Evolutionary conservation across 2,329 filamentous ascomycete species (phyloP).

Genomic region (Zymoseptoria ardabiliae): DNA sequence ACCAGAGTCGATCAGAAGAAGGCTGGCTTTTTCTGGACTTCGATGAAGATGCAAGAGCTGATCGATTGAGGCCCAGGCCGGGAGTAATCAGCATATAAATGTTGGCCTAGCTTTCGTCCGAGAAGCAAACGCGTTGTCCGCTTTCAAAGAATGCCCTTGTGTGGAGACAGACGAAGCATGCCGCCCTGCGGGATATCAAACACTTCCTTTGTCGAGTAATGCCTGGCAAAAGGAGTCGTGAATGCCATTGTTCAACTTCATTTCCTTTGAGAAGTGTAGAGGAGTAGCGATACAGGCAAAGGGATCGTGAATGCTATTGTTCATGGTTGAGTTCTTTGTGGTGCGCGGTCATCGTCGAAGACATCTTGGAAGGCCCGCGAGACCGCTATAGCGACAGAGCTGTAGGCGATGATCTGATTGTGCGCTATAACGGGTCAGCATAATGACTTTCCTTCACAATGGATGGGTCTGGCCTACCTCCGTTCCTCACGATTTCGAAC

Average conservation of each 20-base stretch:
- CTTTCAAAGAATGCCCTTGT: not conserved
- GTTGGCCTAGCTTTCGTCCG: not conserved
- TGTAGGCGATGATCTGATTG: conserved; percentile 60
- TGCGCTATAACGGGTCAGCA: conserved; percentile 46
- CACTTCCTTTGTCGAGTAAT: not conserved
- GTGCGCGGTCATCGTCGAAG: not conserved
- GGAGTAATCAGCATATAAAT: not conserved
- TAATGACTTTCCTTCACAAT: not conserved
- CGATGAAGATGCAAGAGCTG: not conserved
- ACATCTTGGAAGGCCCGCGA: conserved; percentile 54
- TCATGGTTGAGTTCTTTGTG: not conserved
- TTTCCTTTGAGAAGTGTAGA: not conserved
- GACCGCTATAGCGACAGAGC: conserved; percentile 56
- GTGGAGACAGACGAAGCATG: not conserved
- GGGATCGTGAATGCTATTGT: not conserved
- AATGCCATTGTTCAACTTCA: not conserved
- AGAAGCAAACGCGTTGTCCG: not conserved
- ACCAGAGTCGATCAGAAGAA: not conserved
- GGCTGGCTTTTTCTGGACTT: not conserved
- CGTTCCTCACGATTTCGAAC: conserved; percentile 38
- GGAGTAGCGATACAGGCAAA: not conserved
- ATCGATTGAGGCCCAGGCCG: not conserved
- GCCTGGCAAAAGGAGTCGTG: not conserved
- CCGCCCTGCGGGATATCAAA: not conserved
- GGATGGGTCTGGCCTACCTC: conserved; percentile 29